A percentile compares a stretch with the other conserved stretches of the same genome.
These are phyloP conservation scores for Pichia occidentalis DNA, from an alignment of 805 yeast species.

Conservation along the genomic window DNA sequence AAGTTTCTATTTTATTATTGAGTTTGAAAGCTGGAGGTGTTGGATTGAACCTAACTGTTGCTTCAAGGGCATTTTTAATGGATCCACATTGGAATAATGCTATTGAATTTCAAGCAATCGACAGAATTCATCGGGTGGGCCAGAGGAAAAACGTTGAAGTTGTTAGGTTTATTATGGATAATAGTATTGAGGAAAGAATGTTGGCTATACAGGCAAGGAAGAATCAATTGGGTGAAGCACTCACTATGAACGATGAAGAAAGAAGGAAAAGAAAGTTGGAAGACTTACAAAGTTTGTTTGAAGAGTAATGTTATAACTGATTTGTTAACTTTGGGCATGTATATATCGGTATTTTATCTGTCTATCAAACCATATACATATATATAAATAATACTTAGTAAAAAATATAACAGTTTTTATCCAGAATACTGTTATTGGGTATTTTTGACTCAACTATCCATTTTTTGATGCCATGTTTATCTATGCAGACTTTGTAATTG, in stretches of 20 bases:
- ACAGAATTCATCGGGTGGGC: conserved; percentile 86
- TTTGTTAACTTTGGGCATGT: not conserved
- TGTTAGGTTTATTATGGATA: conserved; percentile 71
- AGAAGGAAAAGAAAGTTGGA: conserved; percentile 62
- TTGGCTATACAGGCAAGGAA: conserved; percentile 80
- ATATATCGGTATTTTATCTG: no score
- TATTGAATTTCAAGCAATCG: conserved; percentile 86
- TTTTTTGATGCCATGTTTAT: conserved; percentile 20
- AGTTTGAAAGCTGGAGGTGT: conserved; percentile 93
- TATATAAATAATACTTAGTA: no score
- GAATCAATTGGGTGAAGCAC: conserved; percentile 71
- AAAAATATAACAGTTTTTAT: conserved; percentile 22
- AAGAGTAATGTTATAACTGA: conserved; percentile 33
- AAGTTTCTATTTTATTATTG: conserved; percentile 46
- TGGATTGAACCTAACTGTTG: conserved; percentile 80
- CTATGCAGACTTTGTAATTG: conserved; percentile 20
- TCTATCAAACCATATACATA: no score
- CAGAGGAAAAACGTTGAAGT: conserved; percentile 69
- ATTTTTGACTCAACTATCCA: conserved; percentile 27
- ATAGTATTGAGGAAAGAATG: conserved; percentile 85
- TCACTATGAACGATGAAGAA: conserved; percentile 70
- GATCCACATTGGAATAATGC: conserved; percentile 98
- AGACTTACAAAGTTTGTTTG: conserved; percentile 64
- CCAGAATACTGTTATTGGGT: conserved; percentile 15
- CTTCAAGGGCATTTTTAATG: conserved; percentile 81